Evolutionary conservation across 148 eudicot genomes (phyloP), one percentile per base, ranked within the genome.

Genomic region (Amaranthus palmeri): DNA sequence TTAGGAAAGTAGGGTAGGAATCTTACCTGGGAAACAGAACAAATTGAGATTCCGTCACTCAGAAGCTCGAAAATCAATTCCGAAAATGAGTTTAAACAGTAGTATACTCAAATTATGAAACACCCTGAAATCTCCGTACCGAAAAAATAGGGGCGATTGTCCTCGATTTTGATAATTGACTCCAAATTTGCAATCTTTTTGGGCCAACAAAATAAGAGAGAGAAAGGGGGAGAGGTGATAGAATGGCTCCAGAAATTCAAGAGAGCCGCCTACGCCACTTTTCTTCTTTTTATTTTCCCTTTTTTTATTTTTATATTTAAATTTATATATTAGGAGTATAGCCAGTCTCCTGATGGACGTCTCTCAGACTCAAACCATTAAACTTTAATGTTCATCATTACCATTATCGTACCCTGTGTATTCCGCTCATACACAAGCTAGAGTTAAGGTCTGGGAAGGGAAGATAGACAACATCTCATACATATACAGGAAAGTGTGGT

Each of bases 261-360:
- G 54, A 68, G 81, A 73, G 81, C 81, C 81, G 81, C 70, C 81
- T 50, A 44, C 17, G 11, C 11, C 12, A 67, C 41, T 45, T 66
- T 72, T 13, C 41, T 60, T 7, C 40, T 48, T 65, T 48, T 44
- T 62, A 52, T 62, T 44, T 2, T 3, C 18, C 9, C 14, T 3
- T 44, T 5, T 6, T 8, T 4, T 36, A 59, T 41, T 59, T 5
- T 4, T 66, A 8, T 15, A 48, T 70, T 15, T 58, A 25, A 0
- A 25, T 25, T 13, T 14, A 60, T 25, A 60, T 42, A 9, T n/a
- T n/a, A n/a, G n/a, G n/a, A n/a, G n/a, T n/a, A n/a, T n/a, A n/a
- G n/a, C n/a, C n/a, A n/a, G n/a, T n/a, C 36, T 25, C 36, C 36
- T 25, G 36, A 25, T 0, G 36, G 36, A 25, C 36, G 0, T 25